Base-by-base conservation (phyloP, 805 yeast species). In the Starmerella lactis-condensi region DNA sequence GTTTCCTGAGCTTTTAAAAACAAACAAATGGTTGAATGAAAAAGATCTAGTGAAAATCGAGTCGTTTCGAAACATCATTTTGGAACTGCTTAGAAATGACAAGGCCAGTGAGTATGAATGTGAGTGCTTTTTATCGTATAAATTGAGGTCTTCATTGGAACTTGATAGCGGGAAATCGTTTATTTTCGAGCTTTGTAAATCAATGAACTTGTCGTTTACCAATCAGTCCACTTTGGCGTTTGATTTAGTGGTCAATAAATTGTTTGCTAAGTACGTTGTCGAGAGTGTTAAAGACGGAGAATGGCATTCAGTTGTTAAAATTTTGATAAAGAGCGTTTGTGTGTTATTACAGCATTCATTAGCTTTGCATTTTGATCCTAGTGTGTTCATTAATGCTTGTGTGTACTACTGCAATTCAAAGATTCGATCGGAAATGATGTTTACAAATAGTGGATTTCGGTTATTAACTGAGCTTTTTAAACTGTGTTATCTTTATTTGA, bases 101-200 rank as follows among this genome's bases (percentile, higher is more conserved):
- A 6, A n/a, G 29, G 6, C 21, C 16, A 7, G 17, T 20, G 12
- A 16, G 30, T 33, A 5, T 28, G 22, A 21, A 21, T 5, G 20
- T 14, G 28, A 29, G 31, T 15, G 33, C 28, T 43, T 32, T 30
- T 31, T 43, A n/a, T 31, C 37, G 11, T 36, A 37, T 24, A 36
- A 35, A 15, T 31, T 32, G 4, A 33, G 32, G 1, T 14, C 27
- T 3, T 31, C 40, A 2, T 24, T 43, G 8, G 32, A 30, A 13
- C 15, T 12, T 2, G 33, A 30, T 12, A 25, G 22, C 6, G 37
- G 32, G 6, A n/a, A 18, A 6, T n/a, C 28, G 7, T 31, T 42
- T 18, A 16, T 17, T 2, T 15, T 13, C 4, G 41, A 42, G n/a
- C 17, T 40, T n/a, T 17, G 34, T 14, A 32, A 22, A 1, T 32